Conservation (phyloP, 352 stramenopile species). For the Pythium aphanidermatum region DNA sequence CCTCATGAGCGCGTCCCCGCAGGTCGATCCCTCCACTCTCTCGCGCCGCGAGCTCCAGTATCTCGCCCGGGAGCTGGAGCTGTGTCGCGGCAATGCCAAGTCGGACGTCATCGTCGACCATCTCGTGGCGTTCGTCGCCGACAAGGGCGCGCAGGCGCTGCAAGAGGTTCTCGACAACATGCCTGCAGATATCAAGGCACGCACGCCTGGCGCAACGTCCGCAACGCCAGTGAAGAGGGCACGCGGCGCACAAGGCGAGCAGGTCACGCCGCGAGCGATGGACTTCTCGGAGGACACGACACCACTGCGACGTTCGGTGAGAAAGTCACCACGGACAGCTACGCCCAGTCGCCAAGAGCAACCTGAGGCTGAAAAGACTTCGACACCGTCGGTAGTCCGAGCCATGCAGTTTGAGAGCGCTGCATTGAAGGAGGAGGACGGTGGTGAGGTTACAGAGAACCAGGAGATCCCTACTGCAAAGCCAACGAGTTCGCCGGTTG, state of each 20-base stretch:
- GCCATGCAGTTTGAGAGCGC: not conserved
- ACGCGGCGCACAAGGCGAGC: not conserved
- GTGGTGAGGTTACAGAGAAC: not conserved
- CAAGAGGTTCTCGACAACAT: constrained; percentile 15
- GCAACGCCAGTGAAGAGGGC: constrained; percentile 6
- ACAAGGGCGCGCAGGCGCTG: constrained; percentile 36
- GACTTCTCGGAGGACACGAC: constrained; percentile 3
- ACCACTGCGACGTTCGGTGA: no score
- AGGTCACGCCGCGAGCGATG: not conserved
- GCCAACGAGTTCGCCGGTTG: not conserved
- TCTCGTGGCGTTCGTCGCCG: constrained; percentile 33
- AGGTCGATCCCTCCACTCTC: constrained; percentile 30
- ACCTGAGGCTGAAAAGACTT: no score
- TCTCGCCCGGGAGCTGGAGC: constrained; percentile 54
- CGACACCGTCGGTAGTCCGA: not conserved
- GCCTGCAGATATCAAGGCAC: constrained; percentile 3
- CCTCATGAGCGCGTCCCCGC: not conserved
- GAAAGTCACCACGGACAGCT: not conserved
- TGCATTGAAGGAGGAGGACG: not conserved
- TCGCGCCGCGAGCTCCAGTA: constrained; percentile 59
- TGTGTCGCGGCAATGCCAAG: constrained; percentile 63
- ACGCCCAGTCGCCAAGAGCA: no score
- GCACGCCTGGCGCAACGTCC: constrained; percentile 5
- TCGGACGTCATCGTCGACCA: constrained; percentile 55
- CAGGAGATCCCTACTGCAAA: not conserved